These are phyloP conservation scores for Salmacisia buchloeana DNA, from an alignment of 1,284 basidiomycete genomes.

Conservation along the genomic window DNA sequence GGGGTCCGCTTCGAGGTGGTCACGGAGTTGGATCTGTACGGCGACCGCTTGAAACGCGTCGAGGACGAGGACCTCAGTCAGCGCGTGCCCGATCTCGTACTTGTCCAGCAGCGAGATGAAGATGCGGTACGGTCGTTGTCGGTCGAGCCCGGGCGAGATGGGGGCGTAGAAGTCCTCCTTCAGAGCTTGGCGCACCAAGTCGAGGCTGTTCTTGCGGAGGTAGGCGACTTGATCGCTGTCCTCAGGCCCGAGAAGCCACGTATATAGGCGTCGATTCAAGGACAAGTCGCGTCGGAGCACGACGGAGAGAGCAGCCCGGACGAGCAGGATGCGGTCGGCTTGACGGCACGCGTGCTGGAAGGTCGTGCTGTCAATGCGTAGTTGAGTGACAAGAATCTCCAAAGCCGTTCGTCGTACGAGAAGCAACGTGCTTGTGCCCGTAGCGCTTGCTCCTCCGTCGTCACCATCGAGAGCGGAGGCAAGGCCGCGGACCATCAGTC, in stretches of 20 bases:
- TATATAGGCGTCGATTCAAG: conserved; percentile 83
- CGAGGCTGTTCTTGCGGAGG: conserved; percentile 24
- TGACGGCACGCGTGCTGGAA: conserved; percentile 19
- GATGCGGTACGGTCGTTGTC: conserved; percentile 80
- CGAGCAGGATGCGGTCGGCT: conserved; percentile 31
- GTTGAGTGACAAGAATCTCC: conserved; percentile 38
- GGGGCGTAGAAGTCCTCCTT: conserved; percentile 20
- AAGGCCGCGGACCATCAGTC: conserved; percentile 86
- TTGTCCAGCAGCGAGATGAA: conserved; percentile 92
- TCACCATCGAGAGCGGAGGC: conserved; percentile 65
- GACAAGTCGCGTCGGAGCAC: conserved; percentile 79
- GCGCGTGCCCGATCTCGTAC: conserved; percentile 81
- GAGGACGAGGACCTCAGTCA: conserved; percentile 73
- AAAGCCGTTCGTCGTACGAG: conserved; percentile 51
- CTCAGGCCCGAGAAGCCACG: conserved; percentile 76
- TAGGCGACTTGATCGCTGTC: conserved; percentile 55
- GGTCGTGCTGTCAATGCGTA: conserved; percentile 29
- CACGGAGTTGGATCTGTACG: conserved; percentile 61
- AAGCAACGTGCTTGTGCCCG: conserved; percentile 50
- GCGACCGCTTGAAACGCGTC: conserved; percentile 66
- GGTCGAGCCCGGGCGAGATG: conserved; percentile 50
- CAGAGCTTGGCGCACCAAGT: conserved; percentile 26
- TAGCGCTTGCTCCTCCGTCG: conserved; percentile 74
- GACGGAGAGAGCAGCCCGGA: conserved; percentile 35
- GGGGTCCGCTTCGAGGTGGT: background rate